Evolutionary conservation across 2,329 filamentous ascomycete species (phyloP).

Genomic region (Colletotrichum kahawae): DNA sequence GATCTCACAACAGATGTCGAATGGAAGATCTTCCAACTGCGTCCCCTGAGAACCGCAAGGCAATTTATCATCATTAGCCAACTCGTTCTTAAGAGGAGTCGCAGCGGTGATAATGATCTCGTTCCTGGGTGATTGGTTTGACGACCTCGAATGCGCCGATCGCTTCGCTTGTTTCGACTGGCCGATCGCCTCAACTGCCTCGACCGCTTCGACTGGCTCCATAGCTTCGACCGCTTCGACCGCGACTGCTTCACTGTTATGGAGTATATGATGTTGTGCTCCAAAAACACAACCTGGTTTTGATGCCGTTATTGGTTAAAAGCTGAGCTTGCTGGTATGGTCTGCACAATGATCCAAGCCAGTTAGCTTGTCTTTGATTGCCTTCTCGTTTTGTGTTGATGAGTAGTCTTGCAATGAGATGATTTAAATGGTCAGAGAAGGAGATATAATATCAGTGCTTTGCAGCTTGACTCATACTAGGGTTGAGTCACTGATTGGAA

Average conservation of each 20-base stretch:
- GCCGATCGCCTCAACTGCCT: too few species aligned
- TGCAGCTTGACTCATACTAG: background rate
- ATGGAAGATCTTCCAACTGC: background rate
- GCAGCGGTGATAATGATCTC: background rate
- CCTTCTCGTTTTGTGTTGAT: background rate
- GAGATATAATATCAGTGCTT: background rate
- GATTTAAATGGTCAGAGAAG: background rate
- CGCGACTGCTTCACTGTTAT: background rate
- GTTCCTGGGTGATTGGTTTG: background rate
- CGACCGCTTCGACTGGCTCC: too few species aligned
- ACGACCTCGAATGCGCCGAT: background rate
- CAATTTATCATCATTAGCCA: background rate
- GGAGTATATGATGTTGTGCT: background rate
- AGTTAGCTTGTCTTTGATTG: background rate
- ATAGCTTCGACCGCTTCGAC: too few species aligned
- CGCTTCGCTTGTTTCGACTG: background rate
- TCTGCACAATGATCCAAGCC: background rate
- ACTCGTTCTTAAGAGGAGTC: background rate
- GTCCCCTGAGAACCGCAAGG: background rate
- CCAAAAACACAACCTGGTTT: background rate
- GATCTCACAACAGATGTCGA: background rate
- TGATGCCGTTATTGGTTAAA: background rate
- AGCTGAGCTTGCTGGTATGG: background rate
- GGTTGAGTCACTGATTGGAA: background rate
- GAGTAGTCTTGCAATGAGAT: background rate